Conservation (phyloP, 2,329 filamentous ascomycete genomes). For the Nemania serpens region DNA sequence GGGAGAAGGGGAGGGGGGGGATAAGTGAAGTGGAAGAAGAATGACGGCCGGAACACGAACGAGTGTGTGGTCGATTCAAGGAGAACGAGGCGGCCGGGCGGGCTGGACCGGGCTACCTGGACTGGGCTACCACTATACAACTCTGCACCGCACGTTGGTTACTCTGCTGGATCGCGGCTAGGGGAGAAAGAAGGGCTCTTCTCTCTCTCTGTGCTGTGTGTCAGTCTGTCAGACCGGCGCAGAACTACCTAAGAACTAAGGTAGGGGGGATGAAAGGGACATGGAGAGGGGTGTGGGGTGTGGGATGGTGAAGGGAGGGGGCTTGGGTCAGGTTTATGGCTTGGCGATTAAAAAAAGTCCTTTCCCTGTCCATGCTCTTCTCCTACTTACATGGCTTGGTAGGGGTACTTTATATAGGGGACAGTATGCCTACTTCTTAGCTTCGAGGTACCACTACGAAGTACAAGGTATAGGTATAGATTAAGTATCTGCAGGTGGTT, state of each 20-base stretch:
- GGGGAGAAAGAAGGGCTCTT: background rate
- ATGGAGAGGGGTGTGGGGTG: slow-evolving; percentile 18
- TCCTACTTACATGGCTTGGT: no score
- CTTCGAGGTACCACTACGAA: no score
- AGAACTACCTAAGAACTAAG: background rate
- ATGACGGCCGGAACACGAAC: slow-evolving; percentile 4
- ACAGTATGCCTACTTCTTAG: no score
- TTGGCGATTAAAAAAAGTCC: slow-evolving; percentile 22
- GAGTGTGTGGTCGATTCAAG: slow-evolving; percentile 11
- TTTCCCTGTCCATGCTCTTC: no score
- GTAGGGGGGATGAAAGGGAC: slow-evolving; percentile 22
- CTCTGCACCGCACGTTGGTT: no score
- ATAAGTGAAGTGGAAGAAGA: slow-evolving; percentile 2
- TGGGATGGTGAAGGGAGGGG: slow-evolving; percentile 19
- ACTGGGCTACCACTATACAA: no score
- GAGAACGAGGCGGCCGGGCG: slow-evolving; percentile 18
- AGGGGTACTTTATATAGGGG: no score
- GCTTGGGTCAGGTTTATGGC: slow-evolving; percentile 22
- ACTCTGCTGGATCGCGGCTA: no score
- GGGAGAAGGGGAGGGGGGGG: background rate
- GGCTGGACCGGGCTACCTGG: background rate
- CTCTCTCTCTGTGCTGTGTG: background rate
- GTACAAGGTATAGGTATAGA: no score
- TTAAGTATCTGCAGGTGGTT: no score
- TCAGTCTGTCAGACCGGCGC: background rate